These are phyloP conservation scores for Thelonectria blattea DNA, from an alignment of 2,329 filamentous ascomycete species.

Conservation along the genomic window DNA sequence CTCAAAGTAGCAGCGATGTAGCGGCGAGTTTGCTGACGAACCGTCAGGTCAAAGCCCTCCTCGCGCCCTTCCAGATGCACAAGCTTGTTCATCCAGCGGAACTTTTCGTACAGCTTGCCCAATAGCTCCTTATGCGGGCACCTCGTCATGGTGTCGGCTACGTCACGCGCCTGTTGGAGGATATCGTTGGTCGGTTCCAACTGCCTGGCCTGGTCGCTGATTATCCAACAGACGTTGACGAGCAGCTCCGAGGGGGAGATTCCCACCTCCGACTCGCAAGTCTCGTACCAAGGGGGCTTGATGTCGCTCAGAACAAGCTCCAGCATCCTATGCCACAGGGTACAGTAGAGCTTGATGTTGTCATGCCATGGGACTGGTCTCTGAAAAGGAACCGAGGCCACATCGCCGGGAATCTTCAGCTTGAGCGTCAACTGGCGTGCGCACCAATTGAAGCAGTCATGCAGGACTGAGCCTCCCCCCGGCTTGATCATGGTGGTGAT, in stretches of 20 bases:
- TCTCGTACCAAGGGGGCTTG: constrained; percentile 29
- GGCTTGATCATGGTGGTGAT: constrained; percentile 17
- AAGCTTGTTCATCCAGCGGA: constrained; percentile 35
- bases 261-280: constrained; percentile 33
- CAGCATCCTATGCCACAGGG: constrained; percentile 33
- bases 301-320: constrained; percentile 18
- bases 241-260: constrained; percentile 37
- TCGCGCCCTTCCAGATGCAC: constrained; percentile 25
- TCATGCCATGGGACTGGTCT: constrained; percentile 28
- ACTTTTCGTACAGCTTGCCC: constrained; percentile 29
- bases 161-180: constrained; percentile 21
- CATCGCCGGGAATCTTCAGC: constrained; percentile 21
- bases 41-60: constrained; percentile 27
- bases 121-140: constrained; percentile 26
- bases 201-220: constrained; percentile 22
- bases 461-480: constrained; percentile 20
- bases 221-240: constrained; percentile 35
- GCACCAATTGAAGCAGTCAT: constrained; percentile 32
- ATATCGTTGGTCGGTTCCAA: constrained; percentile 4
- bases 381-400: constrained; percentile 20
- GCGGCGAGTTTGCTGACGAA: constrained; percentile 27
- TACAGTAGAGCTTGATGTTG: constrained; percentile 35
- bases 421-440: constrained; percentile 25
- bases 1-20: constrained; percentile 28
- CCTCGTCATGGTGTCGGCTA: constrained; percentile 16